Evolutionary conservation across 306 rosid species (phyloP), one percentile per base, ranked within the genome.

Genomic region (Quercus alba): DNA sequence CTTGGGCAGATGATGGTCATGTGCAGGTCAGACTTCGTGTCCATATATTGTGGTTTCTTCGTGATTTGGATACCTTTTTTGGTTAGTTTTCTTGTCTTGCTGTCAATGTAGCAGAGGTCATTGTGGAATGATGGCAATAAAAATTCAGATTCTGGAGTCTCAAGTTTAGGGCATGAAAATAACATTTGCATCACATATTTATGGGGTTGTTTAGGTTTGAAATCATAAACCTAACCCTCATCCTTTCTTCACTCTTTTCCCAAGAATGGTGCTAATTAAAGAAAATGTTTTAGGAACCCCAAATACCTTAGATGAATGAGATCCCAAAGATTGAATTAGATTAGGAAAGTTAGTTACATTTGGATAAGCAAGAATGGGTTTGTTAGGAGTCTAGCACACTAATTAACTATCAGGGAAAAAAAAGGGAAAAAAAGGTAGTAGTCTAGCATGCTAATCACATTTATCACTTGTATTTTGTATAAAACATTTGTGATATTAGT

Each of bases 1-100:
- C 96, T 75, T 95, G 99, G 99, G 88, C 91, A 20, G 99, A 95
- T 81, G 77, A 84, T 56, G 96, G 98, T 85, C 81, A 83, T 81
- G 94, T 91, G 51, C 94, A 95, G 97, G 99, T 95, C 41, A 75
- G 89, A 76, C 54, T 83, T 82, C 38, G 59, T 56, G 44, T 38
- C 59, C 61, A 56, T 44, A 5, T 30, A 21, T 15, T 55, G 25
- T 59, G n/a, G 41, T 9, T 19, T 70, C 17, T 68, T 69, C 38
- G 21, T 85, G 44, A 68, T n/a, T 9, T 68, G 49, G 25, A 35
- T 33, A 11, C 52, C 17, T 35, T 5, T 41, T 41, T 61, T 17
- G 30, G 30, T 49, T 10, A 19, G 19, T 19, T 19, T 68, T 68
- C 21, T 13, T n/a, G 7, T 35, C 44, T 67, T 67, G 46, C 71